phyloP scores from a whole-genome alignment of 2,329 filamentous ascomycete genomes.

The Akanthomyces dipterigenus region DNA sequence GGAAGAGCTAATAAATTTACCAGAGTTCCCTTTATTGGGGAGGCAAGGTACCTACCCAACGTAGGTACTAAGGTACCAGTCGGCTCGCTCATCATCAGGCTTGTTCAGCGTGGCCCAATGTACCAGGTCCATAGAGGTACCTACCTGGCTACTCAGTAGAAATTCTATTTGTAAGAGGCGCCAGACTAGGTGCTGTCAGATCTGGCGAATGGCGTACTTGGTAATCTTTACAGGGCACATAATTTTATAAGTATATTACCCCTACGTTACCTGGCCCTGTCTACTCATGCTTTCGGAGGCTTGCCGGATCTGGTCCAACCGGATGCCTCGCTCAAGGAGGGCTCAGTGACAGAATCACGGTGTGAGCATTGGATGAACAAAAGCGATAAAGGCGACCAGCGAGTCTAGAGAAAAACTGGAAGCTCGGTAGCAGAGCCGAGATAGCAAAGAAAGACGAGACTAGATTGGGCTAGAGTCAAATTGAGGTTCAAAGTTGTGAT shows the following conservation, averaged over 20 bases:
- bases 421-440: background rate
- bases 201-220: background rate
- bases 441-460: background rate
- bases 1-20: background rate
- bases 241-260: background rate
- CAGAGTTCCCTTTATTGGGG: too few species aligned
- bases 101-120: background rate
- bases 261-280: too few species aligned
- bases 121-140: background rate
- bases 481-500: background rate
- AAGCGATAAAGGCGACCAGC: background rate
- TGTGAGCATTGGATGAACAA: background rate
- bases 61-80: too few species aligned
- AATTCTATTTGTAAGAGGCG: background rate
- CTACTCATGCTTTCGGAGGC: background rate
- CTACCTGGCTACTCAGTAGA: background rate
- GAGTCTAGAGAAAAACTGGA: conserved; percentile 1
- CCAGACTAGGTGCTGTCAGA: background rate
- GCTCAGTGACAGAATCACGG: background rate
- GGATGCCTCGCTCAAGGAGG: background rate
- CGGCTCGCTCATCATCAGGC: too few species aligned
- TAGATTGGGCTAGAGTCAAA: background rate
- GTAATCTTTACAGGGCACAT: background rate
- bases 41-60: too few species aligned
- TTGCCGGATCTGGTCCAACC: background rate